Base-by-base conservation (phyloP, 768 basidiomycete genomes). In the Mycena maculata region DNA sequence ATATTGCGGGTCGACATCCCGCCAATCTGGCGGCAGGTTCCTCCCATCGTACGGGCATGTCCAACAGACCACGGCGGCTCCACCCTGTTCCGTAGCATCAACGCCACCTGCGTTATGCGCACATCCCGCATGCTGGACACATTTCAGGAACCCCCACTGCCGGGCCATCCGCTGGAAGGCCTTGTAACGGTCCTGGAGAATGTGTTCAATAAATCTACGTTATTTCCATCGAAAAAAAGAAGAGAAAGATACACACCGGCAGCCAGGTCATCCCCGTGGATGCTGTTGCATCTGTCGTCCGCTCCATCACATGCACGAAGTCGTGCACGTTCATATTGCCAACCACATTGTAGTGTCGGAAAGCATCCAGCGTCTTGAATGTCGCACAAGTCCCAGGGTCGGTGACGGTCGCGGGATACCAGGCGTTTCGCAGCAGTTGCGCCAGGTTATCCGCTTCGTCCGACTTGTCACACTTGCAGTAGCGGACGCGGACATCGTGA, bases 11-110 rank as follows among this genome's bases (percentile, higher is more conserved):
- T 57, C 57, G 3, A 64, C 48, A 7, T 59, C 16, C 18, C 22
- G 23, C 72, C 72, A 73, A n/a, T n/a, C n/a, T n/a, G n/a, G n/a
- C n/a, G n/a, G n/a, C n/a, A n/a, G n/a, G n/a, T n/a, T n/a, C n/a
- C n/a, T 47, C 41, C 2, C 65, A 50, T n/a, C n/a, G 1, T n/a
- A n/a, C n/a, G 73, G 74, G 36, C 74, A 75, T 2, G 74, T 64
- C 62, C 69, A 74, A 23, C 74, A 75, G 11, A 16, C 11, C 7
- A 74, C 68, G 3, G 61, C 65, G 15, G 42, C 28, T 33, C 53
- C 66, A 2, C 69, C 53, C 10, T 16, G 30, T 27, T 53, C 25
- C 5, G 67, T 54, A 1, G 28, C n/a, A 11, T 33, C 25, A 1
- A 70, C 42, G 47, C 65, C 72, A 45, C 30, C 33, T 4, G 53